Conservation (phyloP, 108 stramenopile genomes). For the Nitzschia inconspicua region DNA sequence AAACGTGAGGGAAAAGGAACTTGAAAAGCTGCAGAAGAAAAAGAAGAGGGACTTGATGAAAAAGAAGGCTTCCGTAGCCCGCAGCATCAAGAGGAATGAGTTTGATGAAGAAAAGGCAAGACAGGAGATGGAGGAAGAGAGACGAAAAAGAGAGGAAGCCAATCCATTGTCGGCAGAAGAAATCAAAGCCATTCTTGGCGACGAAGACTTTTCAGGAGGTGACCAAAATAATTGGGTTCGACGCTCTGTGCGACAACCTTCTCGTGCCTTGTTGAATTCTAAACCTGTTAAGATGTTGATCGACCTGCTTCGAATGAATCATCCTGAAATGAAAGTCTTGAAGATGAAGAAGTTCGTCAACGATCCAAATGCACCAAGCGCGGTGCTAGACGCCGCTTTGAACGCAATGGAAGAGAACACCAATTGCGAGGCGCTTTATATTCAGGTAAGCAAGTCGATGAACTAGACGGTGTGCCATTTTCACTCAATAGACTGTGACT, state of each 20-base stretch:
- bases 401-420: slow-evolving; percentile 87
- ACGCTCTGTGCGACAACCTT: slow-evolving; percentile 79
- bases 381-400: slow-evolving; percentile 81
- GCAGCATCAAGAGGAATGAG: not conserved
- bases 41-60: slow-evolving; percentile 6
- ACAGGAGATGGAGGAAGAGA: slow-evolving; percentile 30
- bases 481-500: not conserved
- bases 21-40: slow-evolving; percentile 1
- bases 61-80: not conserved
- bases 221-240: slow-evolving; percentile 60
- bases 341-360: slow-evolving; percentile 91
- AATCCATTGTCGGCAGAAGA: slow-evolving; percentile 42
- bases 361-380: slow-evolving; percentile 75
- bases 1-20: not conserved
- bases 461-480: not conserved
- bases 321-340: slow-evolving; percentile 84
- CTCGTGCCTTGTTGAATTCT: slow-evolving; percentile 52
- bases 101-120: slow-evolving; percentile 18
- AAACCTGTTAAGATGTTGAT: slow-evolving; percentile 56
- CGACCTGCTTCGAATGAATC: slow-evolving; percentile 69
- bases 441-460: slow-evolving; percentile 60
- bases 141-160: slow-evolving; percentile 37
- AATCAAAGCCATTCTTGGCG: slow-evolving; percentile 44
- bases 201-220: slow-evolving; percentile 26
- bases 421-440: slow-evolving; percentile 88